Base-by-base conservation (phyloP, 306 rosid species). In the Purshia tridentata region DNA sequence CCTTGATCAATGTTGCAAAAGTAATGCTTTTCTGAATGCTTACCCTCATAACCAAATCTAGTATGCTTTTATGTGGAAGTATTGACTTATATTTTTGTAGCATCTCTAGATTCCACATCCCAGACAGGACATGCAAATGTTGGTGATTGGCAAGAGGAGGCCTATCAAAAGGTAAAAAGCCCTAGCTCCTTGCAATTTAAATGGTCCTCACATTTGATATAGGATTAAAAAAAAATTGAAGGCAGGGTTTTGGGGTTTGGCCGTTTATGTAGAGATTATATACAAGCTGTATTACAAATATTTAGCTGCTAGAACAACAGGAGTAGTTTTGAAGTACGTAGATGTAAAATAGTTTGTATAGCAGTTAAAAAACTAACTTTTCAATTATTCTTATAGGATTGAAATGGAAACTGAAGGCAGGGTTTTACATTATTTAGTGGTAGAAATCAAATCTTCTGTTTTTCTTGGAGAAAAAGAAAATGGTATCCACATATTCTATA, bases 71-170 rank as follows among this genome's bases (percentile, higher is more conserved):
- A 23, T 57, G 20, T 62, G 20, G 10, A 12, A 40, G 44, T 58
- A 39, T 22, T 69, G 49, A 54, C 45, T 11, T 35, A 53, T 59
- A 40, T 59, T 37, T 63, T 55, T 77, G 85, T 76, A 84, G 89
- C 88, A 73, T 91, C 92, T 79, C 75, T 87, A 81, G 97, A 87
- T 73, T 84, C 89, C 65, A 81, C 92, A 13, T 65, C 81, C 45
- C 88, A 79, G 84, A 84, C 84, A 63, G 89, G 84, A 74, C 92
- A 87, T 60, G 77, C 84, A 76, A 81, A 72, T 80, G 90, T 86
- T 37, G 81, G 63, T 66, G 88, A 91, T 77, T 86, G 90, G 94
- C 92, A 82, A 84, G 94, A 88, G 83, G 97, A 85, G 70, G 67
- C 76, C 58, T 84, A 78, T 84, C 91, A 88, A 76, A 88, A 82